A percentile compares a stretch with the other conserved stretches of the same genome.
Evolutionary conservation across 148 eudicot species (phyloP).

Genomic region (Arbutus unedo): DNA sequence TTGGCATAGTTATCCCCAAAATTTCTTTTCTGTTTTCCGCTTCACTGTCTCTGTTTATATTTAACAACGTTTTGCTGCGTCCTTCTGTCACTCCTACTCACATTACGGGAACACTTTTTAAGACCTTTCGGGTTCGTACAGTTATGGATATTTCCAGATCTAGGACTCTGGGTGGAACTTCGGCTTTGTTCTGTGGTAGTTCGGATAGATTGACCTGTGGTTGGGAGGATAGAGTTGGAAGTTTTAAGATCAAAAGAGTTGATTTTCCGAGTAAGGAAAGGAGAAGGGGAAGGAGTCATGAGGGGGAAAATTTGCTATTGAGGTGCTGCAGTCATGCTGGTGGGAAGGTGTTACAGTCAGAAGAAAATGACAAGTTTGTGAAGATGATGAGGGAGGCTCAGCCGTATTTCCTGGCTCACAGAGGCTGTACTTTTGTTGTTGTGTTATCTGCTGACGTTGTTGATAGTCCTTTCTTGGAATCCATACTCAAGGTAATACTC

Average conservation of each 20-base stretch:
- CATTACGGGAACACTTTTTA: background rate
- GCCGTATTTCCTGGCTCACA: slow-evolving; percentile 49
- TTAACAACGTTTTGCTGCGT: slow-evolving; percentile 10
- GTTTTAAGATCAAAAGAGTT: background rate
- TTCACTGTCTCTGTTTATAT: background rate
- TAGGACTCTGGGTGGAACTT: background rate
- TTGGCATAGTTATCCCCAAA: background rate
- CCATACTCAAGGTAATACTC: slow-evolving; percentile 47
- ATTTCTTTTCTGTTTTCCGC: background rate
- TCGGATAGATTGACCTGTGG: background rate
- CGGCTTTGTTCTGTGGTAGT: background rate
- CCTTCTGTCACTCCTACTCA: background rate
- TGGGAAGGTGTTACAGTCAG: background rate
- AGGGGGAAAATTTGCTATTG: background rate
- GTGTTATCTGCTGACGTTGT: slow-evolving; percentile 39
- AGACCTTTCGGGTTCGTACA: background rate
- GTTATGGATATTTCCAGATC: slow-evolving; percentile 15
- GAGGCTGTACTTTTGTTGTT: slow-evolving; percentile 56
- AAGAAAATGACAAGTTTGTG: slow-evolving; percentile 31
- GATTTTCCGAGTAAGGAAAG: background rate
- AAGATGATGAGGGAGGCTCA: slow-evolving; percentile 66
- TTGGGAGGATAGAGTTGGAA: background rate
- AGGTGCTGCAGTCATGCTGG: background rate
- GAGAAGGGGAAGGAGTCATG: background rate
- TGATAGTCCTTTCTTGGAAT: slow-evolving; percentile 30